A percentile compares a stretch with the other conserved stretches of the same genome.
Conservation (phyloP, 1,284 basidiomycete genomes). For the Xanthoconium separans region DNA sequence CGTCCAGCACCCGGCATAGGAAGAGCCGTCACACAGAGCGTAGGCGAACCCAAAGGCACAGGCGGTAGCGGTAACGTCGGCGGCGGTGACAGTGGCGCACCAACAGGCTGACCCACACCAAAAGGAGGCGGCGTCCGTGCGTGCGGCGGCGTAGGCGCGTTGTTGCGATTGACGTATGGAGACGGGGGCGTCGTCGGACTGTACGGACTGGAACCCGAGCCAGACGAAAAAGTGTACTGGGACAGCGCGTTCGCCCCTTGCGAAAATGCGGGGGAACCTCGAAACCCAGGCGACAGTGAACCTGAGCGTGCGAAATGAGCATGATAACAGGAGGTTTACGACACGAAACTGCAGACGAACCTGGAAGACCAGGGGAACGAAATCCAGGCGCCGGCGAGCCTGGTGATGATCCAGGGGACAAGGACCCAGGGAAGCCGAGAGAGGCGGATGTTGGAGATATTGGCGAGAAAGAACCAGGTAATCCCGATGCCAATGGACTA, state of each 20-base stretch:
- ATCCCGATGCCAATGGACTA: conserved; percentile 17
- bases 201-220: conserved; percentile 5
- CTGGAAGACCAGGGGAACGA: conserved; percentile 27
- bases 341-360: conserved; percentile 14
- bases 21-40: background rate
- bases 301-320: conserved; percentile 17
- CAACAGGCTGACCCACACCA: background rate
- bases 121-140: conserved; percentile 8
- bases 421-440: conserved; percentile 11
- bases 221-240: conserved; percentile 18
- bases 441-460: conserved; percentile 2
- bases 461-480: background rate
- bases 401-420: conserved; percentile 21
- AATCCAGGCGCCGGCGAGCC: conserved; percentile 18
- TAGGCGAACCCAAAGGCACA: conserved; percentile 19
- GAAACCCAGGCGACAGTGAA: conserved; percentile 25
- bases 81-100: conserved; percentile 28
- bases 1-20: conserved; percentile 8
- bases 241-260: background rate
- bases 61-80: conserved; percentile 28
- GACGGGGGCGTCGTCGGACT: conserved; percentile 3
- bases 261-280: conserved; percentile 17
- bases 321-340: conserved; percentile 6
- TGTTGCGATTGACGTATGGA: background rate
- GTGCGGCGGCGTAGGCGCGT: background rate